Evolutionary conservation across 148 eudicot genomes (phyloP).

Genomic region (Rhododendron mucronatum): DNA sequence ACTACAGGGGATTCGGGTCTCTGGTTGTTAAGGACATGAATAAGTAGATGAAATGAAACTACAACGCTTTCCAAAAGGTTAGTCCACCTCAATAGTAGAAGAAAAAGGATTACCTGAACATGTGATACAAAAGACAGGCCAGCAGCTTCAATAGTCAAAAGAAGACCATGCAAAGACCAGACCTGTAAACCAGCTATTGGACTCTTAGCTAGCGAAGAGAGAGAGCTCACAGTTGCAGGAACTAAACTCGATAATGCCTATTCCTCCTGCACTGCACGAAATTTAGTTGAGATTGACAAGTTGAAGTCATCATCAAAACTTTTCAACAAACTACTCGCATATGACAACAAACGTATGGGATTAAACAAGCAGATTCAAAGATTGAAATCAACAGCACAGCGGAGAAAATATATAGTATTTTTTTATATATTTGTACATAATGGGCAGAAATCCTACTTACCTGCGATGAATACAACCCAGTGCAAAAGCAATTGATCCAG

Average conservation of each 20-base stretch:
- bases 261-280: conserved; percentile 93
- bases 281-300: conserved; percentile 18
- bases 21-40: background rate
- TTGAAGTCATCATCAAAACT: background rate
- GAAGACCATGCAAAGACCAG: conserved; percentile 94
- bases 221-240: conserved; percentile 81
- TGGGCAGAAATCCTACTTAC: conserved; percentile 23
- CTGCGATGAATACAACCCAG: conserved; percentile 98
- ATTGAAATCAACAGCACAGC: background rate
- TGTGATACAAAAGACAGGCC: conserved; percentile 89
- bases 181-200: conserved; percentile 67
- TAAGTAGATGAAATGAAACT: background rate
- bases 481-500: conserved; percentile 84
- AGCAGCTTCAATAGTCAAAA: conserved; percentile 95
- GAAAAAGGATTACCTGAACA: conserved; percentile 67
- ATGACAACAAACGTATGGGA: background rate
- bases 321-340: background rate
- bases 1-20: background rate
- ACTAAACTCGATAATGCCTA: conserved; percentile 93
- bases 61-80: background rate
- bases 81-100: background rate
- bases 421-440: background rate
- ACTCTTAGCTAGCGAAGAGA: conserved; percentile 79
- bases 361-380: background rate
- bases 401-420: background rate